phyloP scores from a whole-genome alignment of 805 yeast species.

The Yarrowia yakushimensis region DNA sequence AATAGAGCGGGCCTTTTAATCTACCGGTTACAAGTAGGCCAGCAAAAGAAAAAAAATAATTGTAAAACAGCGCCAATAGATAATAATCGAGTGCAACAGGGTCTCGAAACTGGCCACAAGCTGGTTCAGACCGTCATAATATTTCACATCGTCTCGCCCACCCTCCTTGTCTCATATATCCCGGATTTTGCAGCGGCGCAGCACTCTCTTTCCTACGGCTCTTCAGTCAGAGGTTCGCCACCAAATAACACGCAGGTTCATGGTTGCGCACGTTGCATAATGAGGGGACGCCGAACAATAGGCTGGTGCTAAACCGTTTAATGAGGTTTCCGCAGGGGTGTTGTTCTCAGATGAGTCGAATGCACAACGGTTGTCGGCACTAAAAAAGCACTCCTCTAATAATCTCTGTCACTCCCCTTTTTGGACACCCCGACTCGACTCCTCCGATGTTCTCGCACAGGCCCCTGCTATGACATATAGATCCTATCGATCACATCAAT shows the following conservation, averaged over 20 bases:
- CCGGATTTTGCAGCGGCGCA: background rate
- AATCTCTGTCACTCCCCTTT: background rate
- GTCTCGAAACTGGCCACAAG: background rate
- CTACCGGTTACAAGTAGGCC: background rate
- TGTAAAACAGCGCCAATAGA: background rate
- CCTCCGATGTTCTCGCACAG: background rate
- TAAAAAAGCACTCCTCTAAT: background rate
- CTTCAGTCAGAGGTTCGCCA: background rate
- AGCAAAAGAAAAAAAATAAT: background rate
- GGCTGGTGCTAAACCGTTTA: slow-evolving; percentile 5
- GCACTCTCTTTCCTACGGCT: no score
- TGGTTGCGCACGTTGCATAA: slow-evolving; percentile 19
- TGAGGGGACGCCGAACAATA: slow-evolving; percentile 13
- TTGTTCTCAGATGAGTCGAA: background rate
- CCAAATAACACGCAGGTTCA: slow-evolving; percentile 15
- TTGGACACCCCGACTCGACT: background rate
- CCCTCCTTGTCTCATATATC: background rate
- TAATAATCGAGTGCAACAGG: background rate
- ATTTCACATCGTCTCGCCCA: background rate
- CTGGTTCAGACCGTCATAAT: background rate
- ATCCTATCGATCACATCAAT: background rate
- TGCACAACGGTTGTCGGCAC: background rate
- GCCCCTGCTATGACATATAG: background rate
- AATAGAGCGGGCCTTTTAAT: slow-evolving; percentile 6
- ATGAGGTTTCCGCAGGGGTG: background rate